Conservation (phyloP, 225 moss, liverwort and hornwort species). For the Pleurozium schreberi region DNA sequence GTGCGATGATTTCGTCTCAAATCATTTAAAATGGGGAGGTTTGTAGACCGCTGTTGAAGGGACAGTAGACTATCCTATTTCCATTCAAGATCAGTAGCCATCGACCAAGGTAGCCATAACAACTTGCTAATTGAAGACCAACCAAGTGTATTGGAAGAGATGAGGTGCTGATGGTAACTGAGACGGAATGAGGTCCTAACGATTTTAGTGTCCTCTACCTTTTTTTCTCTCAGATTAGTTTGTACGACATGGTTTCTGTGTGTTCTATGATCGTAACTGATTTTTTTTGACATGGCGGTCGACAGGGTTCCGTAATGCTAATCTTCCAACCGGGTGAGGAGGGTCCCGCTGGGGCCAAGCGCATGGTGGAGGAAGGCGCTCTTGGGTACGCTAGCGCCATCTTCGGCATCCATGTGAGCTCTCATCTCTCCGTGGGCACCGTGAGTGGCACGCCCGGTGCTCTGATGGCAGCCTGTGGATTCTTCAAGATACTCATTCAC, state of each 20-base stretch:
- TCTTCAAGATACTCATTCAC: slow-evolving; percentile 45
- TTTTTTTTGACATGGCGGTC: not conserved
- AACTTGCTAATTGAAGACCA: not conserved
- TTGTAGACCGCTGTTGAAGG: not conserved
- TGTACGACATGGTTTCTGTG: not conserved
- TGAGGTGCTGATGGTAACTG: not conserved
- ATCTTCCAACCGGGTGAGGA: slow-evolving; percentile 93
- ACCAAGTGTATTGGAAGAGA: not conserved
- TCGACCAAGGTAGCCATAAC: not conserved
- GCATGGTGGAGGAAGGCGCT: slow-evolving; percentile 79
- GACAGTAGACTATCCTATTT: not conserved
- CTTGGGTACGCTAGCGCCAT: slow-evolving; percentile 59
- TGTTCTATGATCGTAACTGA: not conserved
- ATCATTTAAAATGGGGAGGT: not conserved
- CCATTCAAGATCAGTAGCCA: not conserved
- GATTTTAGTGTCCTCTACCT: not conserved
- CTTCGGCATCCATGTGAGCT: slow-evolving; percentile 60
- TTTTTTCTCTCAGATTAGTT: not conserved
- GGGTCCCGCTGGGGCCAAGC: slow-evolving; percentile 60
- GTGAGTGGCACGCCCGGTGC: slow-evolving; percentile 47
- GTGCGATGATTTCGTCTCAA: not conserved
- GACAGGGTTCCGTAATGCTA: slow-evolving; percentile 65
- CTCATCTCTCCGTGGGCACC: slow-evolving; percentile 17
- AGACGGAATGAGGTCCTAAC: not conserved
- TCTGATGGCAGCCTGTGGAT: slow-evolving; percentile 57